Evolutionary conservation across 2,329 filamentous ascomycete species (phyloP).

Genomic region (Colletotrichum liaoningense): DNA sequence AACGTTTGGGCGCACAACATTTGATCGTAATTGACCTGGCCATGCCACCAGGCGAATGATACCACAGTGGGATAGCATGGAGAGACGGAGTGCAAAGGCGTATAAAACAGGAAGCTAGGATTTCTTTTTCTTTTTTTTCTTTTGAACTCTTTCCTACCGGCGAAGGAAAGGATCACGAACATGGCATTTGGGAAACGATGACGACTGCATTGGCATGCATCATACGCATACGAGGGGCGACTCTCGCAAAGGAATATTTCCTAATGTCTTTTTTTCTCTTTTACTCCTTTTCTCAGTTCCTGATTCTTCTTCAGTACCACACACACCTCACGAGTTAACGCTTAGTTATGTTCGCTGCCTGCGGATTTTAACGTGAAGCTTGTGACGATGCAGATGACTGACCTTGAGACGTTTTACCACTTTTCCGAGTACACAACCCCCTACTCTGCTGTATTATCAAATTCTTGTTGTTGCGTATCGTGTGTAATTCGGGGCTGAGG

Average conservation of each 20-base stretch:
- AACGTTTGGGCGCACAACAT: background rate
- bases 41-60: constrained; percentile 32
- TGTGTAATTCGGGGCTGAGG: background rate
- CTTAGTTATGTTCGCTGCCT: constrained; percentile 10
- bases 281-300: background rate
- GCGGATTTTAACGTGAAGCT: constrained; percentile 7
- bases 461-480: background rate
- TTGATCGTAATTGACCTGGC: constrained; percentile 28
- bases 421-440: background rate
- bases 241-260: constrained; percentile 17
- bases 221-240: constrained; percentile 15
- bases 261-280: constrained; percentile 4
- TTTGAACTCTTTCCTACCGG: background rate
- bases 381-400: background rate
- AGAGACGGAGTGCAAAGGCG: constrained; percentile 22
- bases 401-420: no score
- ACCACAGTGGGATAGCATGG: constrained; percentile 30
- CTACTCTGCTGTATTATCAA: background rate
- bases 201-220: constrained; percentile 31
- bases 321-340: constrained; percentile 21
- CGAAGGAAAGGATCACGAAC: constrained; percentile 1
- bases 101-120: constrained; percentile 31
- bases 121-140: constrained; percentile 10
- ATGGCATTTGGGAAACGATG: constrained; percentile 16
- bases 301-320: background rate